Conservation (phyloP, 495 filamentous ascomycete genomes). For the Aspergillus nanangensis region DNA sequence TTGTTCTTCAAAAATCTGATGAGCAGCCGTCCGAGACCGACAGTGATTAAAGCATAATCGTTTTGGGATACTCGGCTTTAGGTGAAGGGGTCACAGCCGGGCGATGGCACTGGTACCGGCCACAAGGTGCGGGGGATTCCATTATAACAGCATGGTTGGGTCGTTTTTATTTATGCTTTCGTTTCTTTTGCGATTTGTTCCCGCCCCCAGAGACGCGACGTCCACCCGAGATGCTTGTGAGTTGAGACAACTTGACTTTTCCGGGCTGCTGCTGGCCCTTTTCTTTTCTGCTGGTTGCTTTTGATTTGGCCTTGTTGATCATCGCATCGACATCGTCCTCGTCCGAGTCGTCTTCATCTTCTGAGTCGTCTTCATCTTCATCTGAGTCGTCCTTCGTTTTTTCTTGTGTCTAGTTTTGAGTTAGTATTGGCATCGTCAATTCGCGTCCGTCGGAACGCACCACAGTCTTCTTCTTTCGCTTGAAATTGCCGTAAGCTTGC, state of each 20-base stretch:
- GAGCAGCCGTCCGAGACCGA: not conserved
- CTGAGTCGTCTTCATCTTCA: constrained; percentile 10
- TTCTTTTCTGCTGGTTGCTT: constrained; percentile 15
- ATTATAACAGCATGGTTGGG: too few relatives aligned
- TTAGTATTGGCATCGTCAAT: not conserved
- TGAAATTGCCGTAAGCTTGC: constrained; percentile 35
- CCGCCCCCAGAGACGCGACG: constrained; percentile 11
- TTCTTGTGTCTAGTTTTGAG: not conserved
- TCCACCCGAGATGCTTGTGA: constrained; percentile 36
- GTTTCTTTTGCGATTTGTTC: constrained; percentile 35
- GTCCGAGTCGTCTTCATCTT: constrained; percentile 15
- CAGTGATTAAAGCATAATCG: not conserved
- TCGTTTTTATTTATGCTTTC: constrained; percentile 31
- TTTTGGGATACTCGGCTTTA: not conserved
- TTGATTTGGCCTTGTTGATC: constrained; percentile 12
- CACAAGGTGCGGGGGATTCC: too few relatives aligned
- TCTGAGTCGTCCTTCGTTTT: constrained; percentile 9
- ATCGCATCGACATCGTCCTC: constrained; percentile 9
- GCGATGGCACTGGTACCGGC: too few relatives aligned
- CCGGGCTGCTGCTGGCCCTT: constrained; percentile 3
- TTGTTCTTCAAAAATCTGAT: not conserved
- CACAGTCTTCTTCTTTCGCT: constrained; percentile 27
- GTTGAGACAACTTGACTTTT: constrained; percentile 14
- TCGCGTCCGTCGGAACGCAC: constrained; percentile 6
- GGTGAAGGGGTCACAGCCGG: too few relatives aligned